A percentile compares a stretch with the other conserved stretches of the same genome.
phyloP scores from a whole-genome alignment of 768 basidiomycete species.

The Ramaria sp. region DNA sequence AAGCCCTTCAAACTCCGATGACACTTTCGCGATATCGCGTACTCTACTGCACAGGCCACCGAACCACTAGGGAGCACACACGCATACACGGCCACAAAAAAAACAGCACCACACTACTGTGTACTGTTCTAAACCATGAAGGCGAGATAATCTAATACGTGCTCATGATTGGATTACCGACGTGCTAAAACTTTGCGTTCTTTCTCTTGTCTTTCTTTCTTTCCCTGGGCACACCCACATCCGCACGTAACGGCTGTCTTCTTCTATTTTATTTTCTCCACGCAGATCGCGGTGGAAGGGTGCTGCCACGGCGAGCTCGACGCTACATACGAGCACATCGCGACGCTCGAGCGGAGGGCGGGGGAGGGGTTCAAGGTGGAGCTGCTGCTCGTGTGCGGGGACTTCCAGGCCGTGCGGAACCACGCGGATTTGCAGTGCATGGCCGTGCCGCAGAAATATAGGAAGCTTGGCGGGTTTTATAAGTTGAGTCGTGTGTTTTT shows the following conservation, averaged over 20 bases:
- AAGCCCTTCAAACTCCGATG: background rate
- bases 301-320: slow-evolving; percentile 95
- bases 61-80: too few relatives aligned
- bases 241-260: too few relatives aligned
- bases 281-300: slow-evolving; percentile 79
- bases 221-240: too few relatives aligned
- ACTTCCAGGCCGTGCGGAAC: slow-evolving; percentile 91
- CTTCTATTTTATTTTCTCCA: background rate
- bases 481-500: too few relatives aligned
- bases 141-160: too few relatives aligned
- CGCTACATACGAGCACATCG: slow-evolving; percentile 68
- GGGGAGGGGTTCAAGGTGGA: slow-evolving; percentile 62
- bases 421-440: slow-evolving; percentile 76
- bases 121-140: too few relatives aligned
- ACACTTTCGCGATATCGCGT: background rate
- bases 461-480: slow-evolving; percentile 72
- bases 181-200: too few relatives aligned
- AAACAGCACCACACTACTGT: too few relatives aligned
- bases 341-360: slow-evolving; percentile 46
- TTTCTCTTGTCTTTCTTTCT: too few relatives aligned
- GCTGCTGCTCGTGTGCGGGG: slow-evolving; percentile 86
- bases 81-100: too few relatives aligned
- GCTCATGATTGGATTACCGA: too few relatives aligned
- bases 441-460: slow-evolving; percentile 87
- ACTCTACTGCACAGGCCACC: too few relatives aligned